phyloP scores from a whole-genome alignment of 345 rosid species.

The Psidium guajava region DNA sequence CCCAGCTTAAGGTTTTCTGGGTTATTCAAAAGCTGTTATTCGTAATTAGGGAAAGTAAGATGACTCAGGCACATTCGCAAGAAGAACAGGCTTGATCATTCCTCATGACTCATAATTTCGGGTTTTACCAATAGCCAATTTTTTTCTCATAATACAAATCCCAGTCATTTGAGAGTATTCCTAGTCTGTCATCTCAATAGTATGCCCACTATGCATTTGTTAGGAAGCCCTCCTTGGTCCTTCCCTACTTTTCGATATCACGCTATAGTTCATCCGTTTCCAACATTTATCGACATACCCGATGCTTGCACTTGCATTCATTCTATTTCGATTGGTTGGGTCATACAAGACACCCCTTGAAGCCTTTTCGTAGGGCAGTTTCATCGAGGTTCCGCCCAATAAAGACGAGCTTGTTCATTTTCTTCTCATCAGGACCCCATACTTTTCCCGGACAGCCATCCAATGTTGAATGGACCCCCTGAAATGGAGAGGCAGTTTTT shows the following conservation, averaged over 20 bases:
- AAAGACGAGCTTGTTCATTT: slow-evolving; percentile 56
- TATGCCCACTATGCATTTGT: neutral
- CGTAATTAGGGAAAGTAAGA: neutral
- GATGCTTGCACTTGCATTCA: neutral
- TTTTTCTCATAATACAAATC: neutral
- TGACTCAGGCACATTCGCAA: neutral
- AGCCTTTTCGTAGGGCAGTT: slow-evolving; percentile 44
- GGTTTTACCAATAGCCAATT: neutral
- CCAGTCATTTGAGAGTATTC: neutral
- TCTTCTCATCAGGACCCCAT: slow-evolving; percentile 58
- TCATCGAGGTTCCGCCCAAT: slow-evolving; percentile 61
- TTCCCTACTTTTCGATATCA: neutral
- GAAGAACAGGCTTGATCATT: neutral
- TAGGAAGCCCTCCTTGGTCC: neutral
- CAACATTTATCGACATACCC: neutral
- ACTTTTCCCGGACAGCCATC: slow-evolving; percentile 49
- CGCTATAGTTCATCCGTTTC: neutral
- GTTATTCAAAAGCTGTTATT: neutral
- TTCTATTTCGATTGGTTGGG: neutral
- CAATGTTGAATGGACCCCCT: slow-evolving; percentile 57
- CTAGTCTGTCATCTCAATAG: neutral
- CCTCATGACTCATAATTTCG: neutral
- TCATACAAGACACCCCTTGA: slow-evolving; percentile 49
- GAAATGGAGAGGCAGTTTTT: neutral
- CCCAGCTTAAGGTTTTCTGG: neutral